Evolutionary conservation across 805 yeast genomes (phyloP).

Genomic region (Metschnikowia gelsemii): DNA sequence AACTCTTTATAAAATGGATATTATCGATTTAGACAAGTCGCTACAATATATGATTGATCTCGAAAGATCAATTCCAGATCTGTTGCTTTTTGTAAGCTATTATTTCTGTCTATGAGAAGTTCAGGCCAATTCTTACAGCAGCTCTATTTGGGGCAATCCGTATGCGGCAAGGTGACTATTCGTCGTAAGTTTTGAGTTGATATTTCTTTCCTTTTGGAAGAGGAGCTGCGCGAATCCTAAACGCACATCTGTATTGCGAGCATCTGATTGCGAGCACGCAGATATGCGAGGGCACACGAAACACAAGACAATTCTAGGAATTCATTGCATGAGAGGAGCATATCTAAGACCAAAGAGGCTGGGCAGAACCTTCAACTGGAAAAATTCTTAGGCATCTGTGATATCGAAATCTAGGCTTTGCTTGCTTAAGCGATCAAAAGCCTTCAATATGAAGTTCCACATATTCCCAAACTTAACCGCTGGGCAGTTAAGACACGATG

Average conservation of each 20-base stretch:
- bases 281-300: too few relatives aligned
- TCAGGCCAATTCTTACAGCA: background rate
- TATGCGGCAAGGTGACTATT: constrained; percentile 1
- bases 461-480: constrained; percentile 5
- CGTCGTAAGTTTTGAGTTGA: constrained; percentile 3
- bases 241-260: constrained; percentile 1
- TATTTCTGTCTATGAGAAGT: background rate
- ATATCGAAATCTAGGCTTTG: too few relatives aligned
- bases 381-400: too few relatives aligned
- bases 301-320: too few relatives aligned
- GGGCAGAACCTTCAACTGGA: too few relatives aligned
- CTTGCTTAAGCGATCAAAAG: too few relatives aligned
- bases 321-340: too few relatives aligned
- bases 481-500: constrained; percentile 1
- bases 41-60: too few relatives aligned
- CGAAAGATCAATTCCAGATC: constrained; percentile 2
- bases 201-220: too few relatives aligned
- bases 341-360: too few relatives aligned
- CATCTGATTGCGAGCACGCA: too few relatives aligned
- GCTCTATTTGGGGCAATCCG: background rate
- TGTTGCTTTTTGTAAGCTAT: background rate
- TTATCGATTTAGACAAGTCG: background rate
- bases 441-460: background rate
- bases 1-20: too few relatives aligned
- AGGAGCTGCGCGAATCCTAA: constrained; percentile 8